These are phyloP conservation scores for Cladosporium sp. DNA, from an alignment of 2,329 filamentous ascomycete genomes.

Conservation along the genomic window DNA sequence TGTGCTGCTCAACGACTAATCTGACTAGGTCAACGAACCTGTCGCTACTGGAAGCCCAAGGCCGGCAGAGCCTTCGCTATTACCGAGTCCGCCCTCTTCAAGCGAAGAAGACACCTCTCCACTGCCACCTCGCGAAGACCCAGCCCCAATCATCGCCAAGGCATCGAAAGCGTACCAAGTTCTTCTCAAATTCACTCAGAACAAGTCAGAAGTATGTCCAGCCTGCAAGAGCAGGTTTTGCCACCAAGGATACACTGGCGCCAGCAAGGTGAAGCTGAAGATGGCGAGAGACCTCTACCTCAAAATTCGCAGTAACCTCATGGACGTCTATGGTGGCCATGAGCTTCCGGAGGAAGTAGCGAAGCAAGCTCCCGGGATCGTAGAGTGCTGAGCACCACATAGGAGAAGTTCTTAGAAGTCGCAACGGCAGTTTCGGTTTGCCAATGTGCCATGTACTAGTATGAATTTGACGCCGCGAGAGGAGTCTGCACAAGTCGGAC, in stretches of 20 bases:
- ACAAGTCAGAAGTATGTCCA: slow-evolving; percentile 12
- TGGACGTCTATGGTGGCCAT: neutral
- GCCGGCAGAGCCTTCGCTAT: neutral
- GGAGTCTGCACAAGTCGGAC: no score
- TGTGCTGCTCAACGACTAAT: neutral
- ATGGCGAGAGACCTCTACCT: slow-evolving; percentile 18
- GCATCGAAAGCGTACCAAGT: slow-evolving; percentile 8
- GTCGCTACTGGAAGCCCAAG: neutral
- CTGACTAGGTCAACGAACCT: neutral
- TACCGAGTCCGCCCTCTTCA: neutral
- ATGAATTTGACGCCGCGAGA: no score
- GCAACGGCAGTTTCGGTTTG: no score
- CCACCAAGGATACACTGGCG: neutral
- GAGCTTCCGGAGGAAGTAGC: neutral
- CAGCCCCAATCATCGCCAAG: slow-evolving; percentile 1
- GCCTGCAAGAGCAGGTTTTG: slow-evolving; percentile 5
- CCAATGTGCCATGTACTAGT: no score
- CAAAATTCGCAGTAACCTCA: slow-evolving; percentile 16
- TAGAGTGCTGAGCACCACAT: neutral
- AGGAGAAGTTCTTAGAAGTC: no score
- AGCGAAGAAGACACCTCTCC: slow-evolving; percentile 21
- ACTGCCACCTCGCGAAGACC: slow-evolving; percentile 6
- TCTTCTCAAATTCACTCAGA: slow-evolving; percentile 14
- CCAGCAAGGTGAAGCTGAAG: slow-evolving; percentile 14
- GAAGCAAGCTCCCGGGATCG: neutral